Evolutionary conservation across 1,284 basidiomycete genomes (phyloP).

Genomic region (Volvariella volvacea): DNA sequence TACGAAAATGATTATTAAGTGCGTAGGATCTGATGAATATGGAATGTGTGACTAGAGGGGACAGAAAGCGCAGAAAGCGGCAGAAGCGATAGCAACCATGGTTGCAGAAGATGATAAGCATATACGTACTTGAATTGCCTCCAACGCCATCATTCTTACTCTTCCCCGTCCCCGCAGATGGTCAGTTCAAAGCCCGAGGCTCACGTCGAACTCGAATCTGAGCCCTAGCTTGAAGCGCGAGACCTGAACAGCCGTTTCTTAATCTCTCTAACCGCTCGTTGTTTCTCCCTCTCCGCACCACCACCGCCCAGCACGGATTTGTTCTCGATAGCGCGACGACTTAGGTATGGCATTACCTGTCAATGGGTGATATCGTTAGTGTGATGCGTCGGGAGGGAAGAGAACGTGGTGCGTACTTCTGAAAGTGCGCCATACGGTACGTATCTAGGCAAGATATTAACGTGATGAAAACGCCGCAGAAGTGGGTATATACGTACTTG

Average conservation of each 20-base stretch:
- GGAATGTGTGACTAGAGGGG: too few species aligned
- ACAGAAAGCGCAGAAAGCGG: too few species aligned
- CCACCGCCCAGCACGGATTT: constrained; percentile 45
- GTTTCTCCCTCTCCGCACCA: constrained; percentile 49
- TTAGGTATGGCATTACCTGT: constrained; percentile 62
- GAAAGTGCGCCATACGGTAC: constrained; percentile 79
- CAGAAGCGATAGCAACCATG: too few species aligned
- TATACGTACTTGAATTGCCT: too few species aligned
- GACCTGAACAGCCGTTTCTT: constrained; percentile 28
- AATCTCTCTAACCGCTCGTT: constrained; percentile 44
- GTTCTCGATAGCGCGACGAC: constrained; percentile 75
- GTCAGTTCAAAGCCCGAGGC: too few species aligned
- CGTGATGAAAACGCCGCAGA: constrained; percentile 5
- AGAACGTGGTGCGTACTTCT: constrained; percentile 35
- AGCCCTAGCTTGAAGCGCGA: too few species aligned
- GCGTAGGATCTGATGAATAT: too few species aligned
- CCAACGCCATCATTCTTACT: too few species aligned
- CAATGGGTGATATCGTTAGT: background rate
- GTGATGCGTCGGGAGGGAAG: background rate
- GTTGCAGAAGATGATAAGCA: too few species aligned
- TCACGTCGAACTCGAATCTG: too few species aligned
- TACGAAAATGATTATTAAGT: too few species aligned
- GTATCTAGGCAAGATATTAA: constrained; percentile 37
- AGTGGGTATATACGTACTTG: constrained; percentile 41
- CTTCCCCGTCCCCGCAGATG: too few species aligned